Base-by-base conservation (phyloP, 495 filamentous ascomycete genomes). In the Podospora appendiculata region DNA sequence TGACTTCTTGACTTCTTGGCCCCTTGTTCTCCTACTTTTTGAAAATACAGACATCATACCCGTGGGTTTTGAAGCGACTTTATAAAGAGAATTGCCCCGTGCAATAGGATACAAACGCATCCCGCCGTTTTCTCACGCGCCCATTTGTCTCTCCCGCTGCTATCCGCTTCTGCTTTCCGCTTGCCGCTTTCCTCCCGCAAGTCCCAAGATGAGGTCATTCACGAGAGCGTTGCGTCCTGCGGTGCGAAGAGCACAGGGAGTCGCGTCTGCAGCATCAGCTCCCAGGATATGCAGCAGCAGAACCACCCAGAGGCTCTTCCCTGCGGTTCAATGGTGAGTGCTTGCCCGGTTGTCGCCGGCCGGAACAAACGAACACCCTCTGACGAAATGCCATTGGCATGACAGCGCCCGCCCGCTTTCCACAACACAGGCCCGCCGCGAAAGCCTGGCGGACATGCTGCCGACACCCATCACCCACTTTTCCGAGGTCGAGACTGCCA, bases 391-490 rank as follows among this genome's bases (percentile, higher is more conserved):
- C 18, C 14, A 25, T 48, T 54, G 47, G 32, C 4, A 35, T 18
- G 25, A 17, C 45, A 3, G 54, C 19, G 86, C 77, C 57, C 77
- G 86, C 75, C 73, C 82, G 16, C 79, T 94, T 58, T 88, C 88
- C n/a, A 81, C 82, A 32, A 90, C 88, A 0, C 55, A 78, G 48
- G 69, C 73, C 52, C 79, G 80, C 54, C 80, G 75, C 51, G 73
- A 76, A 50, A 87, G 89, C 66, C 75, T 93, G 54, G 75, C 79
- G 51, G 78, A 80, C 32, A 73, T 95, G 58, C 82, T 84, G 7
- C 93, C 93, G 0, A 97, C 91, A 0, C 94, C 93, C 19, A 96
- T 99, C 71, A 85, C 87, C 51, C 90, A 92, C 71, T 70, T 95
- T 60, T 94, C 89, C 59, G 93, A 99, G 69, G 88, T 85, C 49